These are phyloP conservation scores for Amoebophrya sp. DNA, from an alignment of 169 alveolate genomes.

Conservation along the genomic window DNA sequence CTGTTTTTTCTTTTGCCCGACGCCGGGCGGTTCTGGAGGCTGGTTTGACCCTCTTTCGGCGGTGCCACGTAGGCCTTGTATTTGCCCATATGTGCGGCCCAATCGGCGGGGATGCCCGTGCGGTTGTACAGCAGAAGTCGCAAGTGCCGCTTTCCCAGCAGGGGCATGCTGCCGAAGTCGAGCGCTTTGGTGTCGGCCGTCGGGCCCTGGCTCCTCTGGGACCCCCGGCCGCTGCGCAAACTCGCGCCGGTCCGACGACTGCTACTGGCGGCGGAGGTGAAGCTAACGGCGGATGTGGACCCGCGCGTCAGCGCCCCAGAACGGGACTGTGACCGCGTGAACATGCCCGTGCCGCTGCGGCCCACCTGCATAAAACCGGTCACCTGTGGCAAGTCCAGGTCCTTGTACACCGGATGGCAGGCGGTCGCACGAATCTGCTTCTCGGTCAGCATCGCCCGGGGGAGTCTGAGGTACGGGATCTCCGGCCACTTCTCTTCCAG, in stretches of 20 bases:
- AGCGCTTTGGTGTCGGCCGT: neutral
- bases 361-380: neutral
- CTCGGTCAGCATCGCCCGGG: neutral
- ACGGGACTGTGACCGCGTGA: neutral
- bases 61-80: neutral
- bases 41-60: too few relatives aligned
- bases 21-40: too few relatives aligned
- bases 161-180: neutral
- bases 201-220: neutral
- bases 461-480: neutral
- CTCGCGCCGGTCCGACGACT: neutral
- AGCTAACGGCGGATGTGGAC: too few relatives aligned
- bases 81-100: neutral
- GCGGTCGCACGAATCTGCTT: neutral
- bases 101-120: neutral
- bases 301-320: too few relatives aligned
- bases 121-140: neutral
- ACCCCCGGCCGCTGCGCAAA: neutral
- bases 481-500: neutral
- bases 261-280: neutral
- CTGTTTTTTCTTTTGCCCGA: too few relatives aligned
- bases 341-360: neutral
- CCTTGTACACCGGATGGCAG: neutral
- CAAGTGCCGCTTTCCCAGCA: neutral
- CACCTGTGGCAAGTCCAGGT: neutral